phyloP scores from a whole-genome alignment of 345 rosid species.

The Toxicodendron radicans region DNA sequence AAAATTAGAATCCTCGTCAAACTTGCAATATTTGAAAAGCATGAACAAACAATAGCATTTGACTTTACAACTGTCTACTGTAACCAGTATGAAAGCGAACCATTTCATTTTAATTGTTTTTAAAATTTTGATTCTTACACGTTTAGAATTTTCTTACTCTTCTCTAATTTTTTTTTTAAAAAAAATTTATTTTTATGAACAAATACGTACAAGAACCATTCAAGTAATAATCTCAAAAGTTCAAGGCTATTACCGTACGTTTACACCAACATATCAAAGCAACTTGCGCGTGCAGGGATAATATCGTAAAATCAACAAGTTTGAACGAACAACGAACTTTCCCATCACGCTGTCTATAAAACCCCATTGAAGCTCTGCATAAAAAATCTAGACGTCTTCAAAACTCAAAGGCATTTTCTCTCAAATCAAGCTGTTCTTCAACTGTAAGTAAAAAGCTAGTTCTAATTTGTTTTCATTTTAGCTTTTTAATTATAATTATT shows the following conservation, averaged over 20 bases:
- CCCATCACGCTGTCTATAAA: conserved; percentile 35
- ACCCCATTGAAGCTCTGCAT: not conserved
- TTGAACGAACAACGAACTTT: conserved; percentile 23
- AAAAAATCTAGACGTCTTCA: conserved; percentile 16
- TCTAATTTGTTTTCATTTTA: not conserved
- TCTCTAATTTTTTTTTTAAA: too few relatives aligned
- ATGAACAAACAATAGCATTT: too few relatives aligned
- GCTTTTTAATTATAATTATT: not conserved
- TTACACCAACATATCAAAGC: not conserved
- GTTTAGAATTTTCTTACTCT: too few relatives aligned
- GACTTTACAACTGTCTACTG: too few relatives aligned
- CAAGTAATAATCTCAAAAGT: not conserved
- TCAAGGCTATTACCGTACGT: conserved; percentile 14
- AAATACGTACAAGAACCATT: too few relatives aligned
- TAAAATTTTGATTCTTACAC: too few relatives aligned
- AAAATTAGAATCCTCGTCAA: too few relatives aligned
- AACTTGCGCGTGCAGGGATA: conserved; percentile 42
- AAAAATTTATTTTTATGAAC: not conserved
- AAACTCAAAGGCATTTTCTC: not conserved
- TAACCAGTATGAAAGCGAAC: too few relatives aligned
- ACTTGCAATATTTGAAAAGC: too few relatives aligned
- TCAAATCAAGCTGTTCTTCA: conserved; percentile 15
- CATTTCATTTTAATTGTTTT: too few relatives aligned
- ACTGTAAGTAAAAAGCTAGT: conserved; percentile 33
- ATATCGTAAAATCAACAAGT: not conserved